Percentiles rank a stretch among this genome's conserved stretches.
Evolutionary conservation across 495 filamentous ascomycete species (phyloP).

Genomic region (Neurospora sublineolata): DNA sequence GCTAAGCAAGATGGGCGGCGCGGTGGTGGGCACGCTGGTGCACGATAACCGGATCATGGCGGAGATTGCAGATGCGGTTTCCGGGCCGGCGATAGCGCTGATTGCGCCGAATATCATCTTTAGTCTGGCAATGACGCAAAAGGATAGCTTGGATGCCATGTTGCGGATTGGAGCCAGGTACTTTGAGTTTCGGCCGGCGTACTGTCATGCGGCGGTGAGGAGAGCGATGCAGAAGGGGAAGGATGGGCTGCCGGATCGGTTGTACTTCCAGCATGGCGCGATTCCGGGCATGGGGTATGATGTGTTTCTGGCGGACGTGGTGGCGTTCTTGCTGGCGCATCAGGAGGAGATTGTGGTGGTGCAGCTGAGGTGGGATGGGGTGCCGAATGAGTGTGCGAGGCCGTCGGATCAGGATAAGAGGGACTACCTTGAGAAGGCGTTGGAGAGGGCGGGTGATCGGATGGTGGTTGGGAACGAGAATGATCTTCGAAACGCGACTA

Average conservation of each 20-base stretch:
- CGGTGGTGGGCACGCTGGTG: slow-evolving; percentile 27
- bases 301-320: slow-evolving; percentile 32
- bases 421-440: slow-evolving; percentile 28
- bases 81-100: slow-evolving; percentile 23
- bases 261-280: slow-evolving; percentile 43
- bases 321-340: slow-evolving; percentile 33
- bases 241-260: slow-evolving; percentile 25
- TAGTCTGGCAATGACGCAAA: slow-evolving; percentile 43
- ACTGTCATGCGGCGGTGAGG: slow-evolving; percentile 30
- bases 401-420: slow-evolving; percentile 32
- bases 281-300: slow-evolving; percentile 45
- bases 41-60: slow-evolving; percentile 18
- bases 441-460: slow-evolving; percentile 17
- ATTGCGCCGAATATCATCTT: slow-evolving; percentile 41
- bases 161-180: slow-evolving; percentile 40
- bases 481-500: slow-evolving; percentile 26
- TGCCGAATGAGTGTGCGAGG: slow-evolving; percentile 33
- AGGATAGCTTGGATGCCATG: slow-evolving; percentile 35
- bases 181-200: slow-evolving; percentile 45
- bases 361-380: slow-evolving; percentile 43
- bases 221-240: slow-evolving; percentile 9
- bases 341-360: slow-evolving; percentile 39
- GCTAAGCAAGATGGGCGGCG: slow-evolving; percentile 25
- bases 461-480: slow-evolving; percentile 23
- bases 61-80: slow-evolving; percentile 21